Evolutionary conservation across 2,329 filamentous ascomycete genomes (phyloP).

Genomic region (Aureobasidium namibiae): DNA sequence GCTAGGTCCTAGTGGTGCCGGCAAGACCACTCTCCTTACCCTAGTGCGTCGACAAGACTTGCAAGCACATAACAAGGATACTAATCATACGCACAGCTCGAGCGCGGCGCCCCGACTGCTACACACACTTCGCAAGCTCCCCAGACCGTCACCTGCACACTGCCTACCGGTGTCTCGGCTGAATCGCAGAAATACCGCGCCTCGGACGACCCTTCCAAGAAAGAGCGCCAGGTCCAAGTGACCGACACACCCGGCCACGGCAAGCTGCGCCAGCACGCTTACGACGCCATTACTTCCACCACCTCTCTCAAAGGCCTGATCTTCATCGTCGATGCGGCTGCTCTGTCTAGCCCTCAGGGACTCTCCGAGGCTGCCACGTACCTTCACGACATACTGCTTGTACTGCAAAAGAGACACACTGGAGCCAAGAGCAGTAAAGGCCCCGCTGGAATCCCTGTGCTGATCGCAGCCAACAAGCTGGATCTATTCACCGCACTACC

Average conservation of each 20-base stretch:
- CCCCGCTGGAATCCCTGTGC: conserved; percentile 57
- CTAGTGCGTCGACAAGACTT: conserved; percentile 43
- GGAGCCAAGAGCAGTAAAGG: conserved; percentile 48
- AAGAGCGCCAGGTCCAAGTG: conserved; percentile 63
- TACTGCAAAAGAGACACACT: conserved; percentile 66
- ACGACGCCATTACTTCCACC: conserved; percentile 41
- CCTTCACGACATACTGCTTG: conserved; percentile 79
- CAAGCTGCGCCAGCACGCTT: conserved; percentile 71
- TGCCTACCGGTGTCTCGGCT: conserved; percentile 45
- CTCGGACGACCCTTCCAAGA: conserved; percentile 51
- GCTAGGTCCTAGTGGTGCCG: conserved; percentile 69
- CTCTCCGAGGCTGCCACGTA: conserved; percentile 72
- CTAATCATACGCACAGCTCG: conserved; percentile 29
- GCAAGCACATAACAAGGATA: not conserved
- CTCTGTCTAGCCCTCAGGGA: conserved; percentile 30
- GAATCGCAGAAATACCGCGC: conserved; percentile 58
- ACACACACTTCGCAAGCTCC: conserved; percentile 59
- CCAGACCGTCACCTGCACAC: conserved; percentile 46
- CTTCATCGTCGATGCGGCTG: conserved; percentile 73
- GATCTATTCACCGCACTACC: conserved; percentile 92
- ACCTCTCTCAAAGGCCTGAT: conserved; percentile 62
- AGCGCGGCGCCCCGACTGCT: conserved; percentile 46
- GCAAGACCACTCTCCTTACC: conserved; percentile 84
- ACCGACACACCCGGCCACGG: conserved; percentile 92
- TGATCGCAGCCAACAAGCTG: conserved; percentile 89